Conservation (phyloP, 306 rosid genomes). For the Trifolium subterraneum region DNA sequence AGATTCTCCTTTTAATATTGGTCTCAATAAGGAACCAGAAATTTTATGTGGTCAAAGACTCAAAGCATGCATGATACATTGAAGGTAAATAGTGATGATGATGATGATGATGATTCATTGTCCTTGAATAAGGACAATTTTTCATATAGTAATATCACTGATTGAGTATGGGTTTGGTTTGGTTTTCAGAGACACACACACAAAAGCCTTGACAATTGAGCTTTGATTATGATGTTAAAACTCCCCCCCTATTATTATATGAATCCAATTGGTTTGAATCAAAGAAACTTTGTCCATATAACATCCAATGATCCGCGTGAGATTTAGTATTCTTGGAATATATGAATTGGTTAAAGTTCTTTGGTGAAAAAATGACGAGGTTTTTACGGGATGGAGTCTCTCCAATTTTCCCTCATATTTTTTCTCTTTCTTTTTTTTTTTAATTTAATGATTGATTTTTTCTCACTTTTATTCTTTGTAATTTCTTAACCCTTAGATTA, state of each 20-base stretch:
- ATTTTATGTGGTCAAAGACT: slow-evolving; percentile 44
- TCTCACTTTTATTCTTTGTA: too few relatives aligned
- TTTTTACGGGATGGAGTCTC: too few relatives aligned
- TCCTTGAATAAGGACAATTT: slow-evolving; percentile 39
- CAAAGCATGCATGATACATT: slow-evolving; percentile 35
- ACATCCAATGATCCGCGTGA: slow-evolving; percentile 36
- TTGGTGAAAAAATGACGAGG: slow-evolving; percentile 44
- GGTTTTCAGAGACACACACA: slow-evolving; percentile 37
- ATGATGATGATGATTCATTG: slow-evolving; percentile 34
- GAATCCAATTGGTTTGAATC: slow-evolving; percentile 33
- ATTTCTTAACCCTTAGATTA: too few relatives aligned
- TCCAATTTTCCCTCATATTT: too few relatives aligned
- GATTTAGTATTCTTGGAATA: slow-evolving; percentile 27
- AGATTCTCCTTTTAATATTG: slow-evolving; percentile 39
- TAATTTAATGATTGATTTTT: too few relatives aligned
- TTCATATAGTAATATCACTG: slow-evolving; percentile 30
- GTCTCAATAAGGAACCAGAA: slow-evolving; percentile 28
- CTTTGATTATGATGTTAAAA: slow-evolving; percentile 30
- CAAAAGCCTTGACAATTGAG: slow-evolving; percentile 24
- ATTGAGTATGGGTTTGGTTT: slow-evolving; percentile 35
- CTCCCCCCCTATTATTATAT: slow-evolving; percentile 7
- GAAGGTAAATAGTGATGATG: slow-evolving; percentile 21
- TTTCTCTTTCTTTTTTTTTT: too few relatives aligned
- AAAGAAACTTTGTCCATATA: slow-evolving; percentile 32
- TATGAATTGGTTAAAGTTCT: slow-evolving; percentile 40